A percentile compares a stretch with the other conserved stretches of the same genome.
phyloP scores from a whole-genome alignment of 306 rosid genomes.

The Lithocarpus polystachyus region DNA sequence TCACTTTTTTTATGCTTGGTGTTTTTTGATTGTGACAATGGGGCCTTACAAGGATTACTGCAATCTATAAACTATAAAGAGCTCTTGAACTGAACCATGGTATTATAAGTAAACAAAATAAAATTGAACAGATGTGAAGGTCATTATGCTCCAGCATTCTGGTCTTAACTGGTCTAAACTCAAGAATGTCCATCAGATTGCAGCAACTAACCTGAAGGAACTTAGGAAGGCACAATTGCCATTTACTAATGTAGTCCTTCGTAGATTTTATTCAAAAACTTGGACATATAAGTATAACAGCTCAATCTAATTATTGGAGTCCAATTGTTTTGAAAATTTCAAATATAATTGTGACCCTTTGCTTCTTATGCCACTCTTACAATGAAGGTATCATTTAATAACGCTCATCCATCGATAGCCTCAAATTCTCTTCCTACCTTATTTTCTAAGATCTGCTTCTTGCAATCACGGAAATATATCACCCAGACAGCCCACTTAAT shows the following conservation, averaged over 20 bases:
- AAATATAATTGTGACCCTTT: too few relatives aligned
- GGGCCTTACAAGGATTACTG: not conserved
- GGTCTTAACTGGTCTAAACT: not conserved
- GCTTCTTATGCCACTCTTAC: too few relatives aligned
- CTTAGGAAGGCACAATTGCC: too few relatives aligned
- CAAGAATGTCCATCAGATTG: too few relatives aligned
- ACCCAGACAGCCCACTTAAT: conserved; percentile 53
- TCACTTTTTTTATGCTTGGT: not conserved
- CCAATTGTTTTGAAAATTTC: too few relatives aligned
- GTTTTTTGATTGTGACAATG: not conserved
- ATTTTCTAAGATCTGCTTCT: conserved; percentile 41
- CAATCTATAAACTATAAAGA: not conserved
- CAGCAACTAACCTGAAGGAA: too few relatives aligned
- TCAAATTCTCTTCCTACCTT: conserved; percentile 25
- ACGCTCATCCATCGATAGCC: conserved; percentile 7
- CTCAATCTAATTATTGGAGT: too few relatives aligned
- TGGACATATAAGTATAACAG: too few relatives aligned
- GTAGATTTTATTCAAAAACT: too few relatives aligned
- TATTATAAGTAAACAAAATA: not conserved
- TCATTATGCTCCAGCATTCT: not conserved
- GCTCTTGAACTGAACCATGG: too few relatives aligned
- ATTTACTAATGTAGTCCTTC: too few relatives aligned
- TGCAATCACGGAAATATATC: conserved; percentile 52
- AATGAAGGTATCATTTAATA: too few relatives aligned
- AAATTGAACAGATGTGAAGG: not conserved